These are phyloP conservation scores for Leccinum subrobustum DNA, from an alignment of 1,284 basidiomycete species.

Conservation along the genomic window DNA sequence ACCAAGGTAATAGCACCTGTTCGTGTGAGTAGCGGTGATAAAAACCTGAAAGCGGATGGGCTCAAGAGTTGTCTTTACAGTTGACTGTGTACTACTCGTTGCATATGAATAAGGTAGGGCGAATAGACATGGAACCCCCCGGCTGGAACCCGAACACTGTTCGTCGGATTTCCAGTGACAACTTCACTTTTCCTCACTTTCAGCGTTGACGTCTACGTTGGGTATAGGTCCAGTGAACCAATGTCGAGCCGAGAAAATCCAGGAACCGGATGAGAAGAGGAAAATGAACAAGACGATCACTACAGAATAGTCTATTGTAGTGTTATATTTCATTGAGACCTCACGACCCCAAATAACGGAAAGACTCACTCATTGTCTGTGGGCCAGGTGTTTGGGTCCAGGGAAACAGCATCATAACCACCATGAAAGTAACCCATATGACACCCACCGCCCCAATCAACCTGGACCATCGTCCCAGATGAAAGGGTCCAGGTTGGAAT, in stretches of 20 bases:
- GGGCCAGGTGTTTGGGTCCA: conserved; percentile 38
- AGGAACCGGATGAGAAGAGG: conserved; percentile 57
- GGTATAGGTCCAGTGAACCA: conserved; percentile 64
- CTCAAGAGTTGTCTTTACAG: no score
- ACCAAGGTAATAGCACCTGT: no score
- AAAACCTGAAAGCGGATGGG: no score
- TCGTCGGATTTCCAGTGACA: not conserved
- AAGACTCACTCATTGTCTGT: conserved; percentile 48
- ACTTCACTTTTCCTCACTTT: not conserved
- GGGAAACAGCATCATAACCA: conserved; percentile 59
- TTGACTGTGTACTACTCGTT: no score
- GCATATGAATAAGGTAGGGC: no score
- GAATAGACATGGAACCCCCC: no score
- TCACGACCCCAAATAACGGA: not conserved
- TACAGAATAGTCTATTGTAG: conserved; percentile 54
- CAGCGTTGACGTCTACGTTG: conserved; percentile 9
- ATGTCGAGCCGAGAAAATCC: conserved; percentile 61
- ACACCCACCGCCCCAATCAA: conserved; percentile 55
- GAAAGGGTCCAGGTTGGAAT: conserved; percentile 55
- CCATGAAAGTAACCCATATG: conserved; percentile 60
- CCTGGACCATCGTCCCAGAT: conserved; percentile 53
- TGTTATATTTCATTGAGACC: not conserved
- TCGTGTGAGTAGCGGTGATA: no score
- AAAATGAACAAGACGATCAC: conserved; percentile 61
- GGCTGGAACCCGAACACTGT: no score